These are phyloP conservation scores for Ogataea corticis DNA, from an alignment of 805 yeast species.

Conservation along the genomic window DNA sequence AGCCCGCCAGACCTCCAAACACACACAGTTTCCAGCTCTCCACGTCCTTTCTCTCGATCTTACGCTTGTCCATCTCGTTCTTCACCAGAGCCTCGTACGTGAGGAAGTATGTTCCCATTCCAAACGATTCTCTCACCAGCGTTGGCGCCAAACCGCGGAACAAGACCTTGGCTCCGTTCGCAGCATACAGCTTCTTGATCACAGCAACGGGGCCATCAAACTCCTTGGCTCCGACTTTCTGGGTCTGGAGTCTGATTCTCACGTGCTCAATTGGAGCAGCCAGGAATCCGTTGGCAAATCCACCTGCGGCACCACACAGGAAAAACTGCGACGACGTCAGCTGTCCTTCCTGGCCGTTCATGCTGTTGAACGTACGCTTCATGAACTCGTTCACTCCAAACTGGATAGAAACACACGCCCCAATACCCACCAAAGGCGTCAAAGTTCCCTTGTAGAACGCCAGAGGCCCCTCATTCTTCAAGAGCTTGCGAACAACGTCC, in stretches of 20 bases:
- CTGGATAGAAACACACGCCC: constrained; percentile 95
- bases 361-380: constrained; percentile 70
- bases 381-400: constrained; percentile 93
- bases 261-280: constrained; percentile 96
- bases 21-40: constrained; percentile 85
- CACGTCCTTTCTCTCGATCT: constrained; percentile 62
- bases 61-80: constrained; percentile 51
- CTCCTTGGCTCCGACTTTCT: constrained; percentile 51
- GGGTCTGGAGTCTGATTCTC: constrained; percentile 91
- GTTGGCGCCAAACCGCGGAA: constrained; percentile 86
- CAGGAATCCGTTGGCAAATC: constrained; percentile 82
- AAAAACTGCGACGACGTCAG: constrained; percentile 69
- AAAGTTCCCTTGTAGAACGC: constrained; percentile 94
- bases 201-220: constrained; percentile 77
- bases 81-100: constrained; percentile 88
- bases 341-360: constrained; percentile 42
- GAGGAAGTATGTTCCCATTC: constrained; percentile 85
- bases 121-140: constrained; percentile 78
- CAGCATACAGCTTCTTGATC: constrained; percentile 52
- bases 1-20: constrained; percentile 91
- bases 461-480: constrained; percentile 75
- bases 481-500: constrained; percentile 71
- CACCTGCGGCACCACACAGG: constrained; percentile 86
- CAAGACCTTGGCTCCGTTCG: constrained; percentile 52
- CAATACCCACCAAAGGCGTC: constrained; percentile 94